Base-by-base conservation (phyloP, 352 stramenopile species). In the Phytophthora hybrid region DNA sequence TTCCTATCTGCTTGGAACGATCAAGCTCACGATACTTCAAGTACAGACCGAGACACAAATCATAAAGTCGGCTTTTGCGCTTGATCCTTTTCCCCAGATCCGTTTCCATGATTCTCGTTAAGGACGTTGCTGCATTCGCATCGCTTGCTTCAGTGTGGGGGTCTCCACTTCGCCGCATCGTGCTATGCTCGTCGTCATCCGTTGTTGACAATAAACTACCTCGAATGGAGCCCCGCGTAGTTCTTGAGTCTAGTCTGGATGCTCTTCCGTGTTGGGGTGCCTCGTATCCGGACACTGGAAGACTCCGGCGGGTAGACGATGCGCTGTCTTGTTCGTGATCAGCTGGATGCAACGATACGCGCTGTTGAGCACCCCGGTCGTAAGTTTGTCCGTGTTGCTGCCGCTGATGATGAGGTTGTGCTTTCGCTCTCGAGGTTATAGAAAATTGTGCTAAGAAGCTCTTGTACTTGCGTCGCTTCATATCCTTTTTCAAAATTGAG, bases 81-180 rank as follows among this genome's bases (percentile, higher is more conserved):
- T 90, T 90, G 39, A 91, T 84, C 46, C 77, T 81, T 54, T 80
- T 66, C 1, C 82, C 83, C 26, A 92, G 55, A 4, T 82, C 70
- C 1, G 83, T 91, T 64, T 91, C 80, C 83, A 90, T 92, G 23
- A 92, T 91, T 10, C 85, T 69, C 9, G 80, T 81, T 8, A 92
- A 65, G 39, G 64, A 74, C 52, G 49, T 52, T 47, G 37, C 39
- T 31, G 55, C 23, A 46, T 32, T 61, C 0, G 16, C 67, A 60
- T 71, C 61, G n/a, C 16, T 51, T 21, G 59, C 44, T 26, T 76
- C 68, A 54, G 26, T 46, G 23, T 69, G 26, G 58, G 5, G 3
- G 49, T 70, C 59, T 21, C 65, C 57, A 59, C 44, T 46, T 31
- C 3, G 19, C 10, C n/a, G 47, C 4, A 26, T 34, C 4, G 54